phyloP scores from a whole-genome alignment of 345 rosid genomes.

The Populus deltoides region DNA sequence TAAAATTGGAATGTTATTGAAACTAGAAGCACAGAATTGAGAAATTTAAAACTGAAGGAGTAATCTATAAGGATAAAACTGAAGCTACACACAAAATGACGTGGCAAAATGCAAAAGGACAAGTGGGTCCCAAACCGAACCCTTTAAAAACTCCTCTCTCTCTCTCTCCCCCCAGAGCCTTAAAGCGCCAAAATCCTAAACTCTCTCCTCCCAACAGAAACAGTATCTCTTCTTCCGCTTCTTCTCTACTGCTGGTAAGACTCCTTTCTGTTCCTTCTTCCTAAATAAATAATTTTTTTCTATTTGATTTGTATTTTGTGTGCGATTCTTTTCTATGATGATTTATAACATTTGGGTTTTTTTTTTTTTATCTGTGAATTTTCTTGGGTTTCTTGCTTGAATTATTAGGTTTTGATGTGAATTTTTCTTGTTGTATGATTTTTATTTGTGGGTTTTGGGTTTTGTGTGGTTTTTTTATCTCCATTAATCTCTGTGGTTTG shows the following conservation, averaged over 20 bases:
- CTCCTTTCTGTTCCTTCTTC: slow-evolving; percentile 1
- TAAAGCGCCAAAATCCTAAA: slow-evolving; percentile 34
- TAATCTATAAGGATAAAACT: too few relatives aligned
- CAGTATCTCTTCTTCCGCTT: neutral
- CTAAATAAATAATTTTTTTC: neutral
- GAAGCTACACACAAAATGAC: too few relatives aligned
- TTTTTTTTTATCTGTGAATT: neutral
- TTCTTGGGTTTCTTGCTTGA: neutral
- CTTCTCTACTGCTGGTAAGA: slow-evolving; percentile 9
- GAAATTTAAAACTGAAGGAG: too few relatives aligned
- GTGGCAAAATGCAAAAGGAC: neutral
- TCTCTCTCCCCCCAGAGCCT: neutral
- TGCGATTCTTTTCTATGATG: neutral
- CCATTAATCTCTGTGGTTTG: neutral
- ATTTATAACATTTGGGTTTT: neutral
- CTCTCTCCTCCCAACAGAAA: neutral
- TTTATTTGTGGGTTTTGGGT: neutral
- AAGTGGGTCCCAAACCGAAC: slow-evolving; percentile 39
- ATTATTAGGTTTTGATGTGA: neutral
- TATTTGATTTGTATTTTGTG: neutral
- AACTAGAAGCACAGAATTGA: too few relatives aligned
- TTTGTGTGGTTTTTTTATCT: neutral
- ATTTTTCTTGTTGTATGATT: neutral
- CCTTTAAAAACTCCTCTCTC: slow-evolving; percentile 30
- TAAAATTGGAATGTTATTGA: too few relatives aligned